These are phyloP conservation scores for Gossypium sturtianum DNA, from an alignment of 345 rosid species.

Conservation along the genomic window DNA sequence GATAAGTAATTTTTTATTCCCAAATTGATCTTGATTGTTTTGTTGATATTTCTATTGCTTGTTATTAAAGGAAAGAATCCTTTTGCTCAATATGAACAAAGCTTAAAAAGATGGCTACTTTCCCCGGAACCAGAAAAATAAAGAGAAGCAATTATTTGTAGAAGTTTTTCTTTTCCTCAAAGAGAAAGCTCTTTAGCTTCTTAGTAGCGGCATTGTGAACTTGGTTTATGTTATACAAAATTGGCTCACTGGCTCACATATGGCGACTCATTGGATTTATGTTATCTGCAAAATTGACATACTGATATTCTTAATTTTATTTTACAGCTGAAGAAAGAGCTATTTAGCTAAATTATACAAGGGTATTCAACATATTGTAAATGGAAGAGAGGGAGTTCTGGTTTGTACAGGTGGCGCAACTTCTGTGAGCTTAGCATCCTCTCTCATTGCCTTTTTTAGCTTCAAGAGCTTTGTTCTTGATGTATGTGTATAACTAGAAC, in stretches of 20 bases:
- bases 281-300: constrained; percentile 1
- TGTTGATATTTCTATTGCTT: constrained; percentile 4
- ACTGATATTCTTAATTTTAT: not conserved
- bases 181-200: not conserved
- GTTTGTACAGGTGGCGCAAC: constrained; percentile 37
- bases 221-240: constrained; percentile 7
- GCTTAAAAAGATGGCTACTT: constrained; percentile 9
- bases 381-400: constrained; percentile 48
- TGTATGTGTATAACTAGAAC: constrained; percentile 8
- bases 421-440: constrained; percentile 57
- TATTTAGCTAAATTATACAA: constrained; percentile 9
- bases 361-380: constrained; percentile 16
- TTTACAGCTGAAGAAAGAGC: constrained; percentile 34
- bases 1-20: not conserved
- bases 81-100: constrained; percentile 11
- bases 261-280: not conserved
- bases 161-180: not conserved
- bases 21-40: constrained; percentile 11
- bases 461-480: constrained; percentile 16
- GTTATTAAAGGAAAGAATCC: constrained; percentile 11
- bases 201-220: not conserved
- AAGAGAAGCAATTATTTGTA: not conserved
- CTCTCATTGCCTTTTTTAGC: constrained; percentile 25
- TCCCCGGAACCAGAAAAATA: not conserved
- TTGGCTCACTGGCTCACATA: not conserved